phyloP scores from a whole-genome alignment of 805 yeast genomes.

The Starmerella cellae region DNA sequence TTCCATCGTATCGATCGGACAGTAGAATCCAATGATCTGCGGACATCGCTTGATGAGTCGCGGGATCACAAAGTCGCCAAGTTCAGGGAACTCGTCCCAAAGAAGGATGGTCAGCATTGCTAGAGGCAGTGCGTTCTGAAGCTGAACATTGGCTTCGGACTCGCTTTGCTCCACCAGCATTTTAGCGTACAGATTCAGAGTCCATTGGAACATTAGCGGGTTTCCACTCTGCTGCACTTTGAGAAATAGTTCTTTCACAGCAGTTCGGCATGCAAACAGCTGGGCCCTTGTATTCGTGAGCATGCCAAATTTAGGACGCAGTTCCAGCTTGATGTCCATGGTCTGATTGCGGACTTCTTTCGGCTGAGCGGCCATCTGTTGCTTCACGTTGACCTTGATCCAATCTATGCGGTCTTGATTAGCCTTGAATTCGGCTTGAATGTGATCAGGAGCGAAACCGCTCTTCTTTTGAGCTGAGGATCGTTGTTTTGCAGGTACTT shows the following conservation, averaged over 20 bases:
- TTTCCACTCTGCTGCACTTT: conserved; percentile 33
- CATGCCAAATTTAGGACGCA: conserved; percentile 87
- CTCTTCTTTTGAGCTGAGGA: too few species aligned
- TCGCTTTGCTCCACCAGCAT: conserved; percentile 84
- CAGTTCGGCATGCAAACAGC: conserved; percentile 33
- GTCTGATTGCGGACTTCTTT: conserved; percentile 39
- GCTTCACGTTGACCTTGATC: conserved; percentile 49
- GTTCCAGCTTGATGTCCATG: conserved; percentile 51
- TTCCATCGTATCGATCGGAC: conserved; percentile 62
- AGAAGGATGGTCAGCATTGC: conserved; percentile 50
- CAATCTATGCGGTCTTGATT: conserved; percentile 28
- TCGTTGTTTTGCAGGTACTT: too few species aligned
- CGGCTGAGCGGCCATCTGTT: conserved; percentile 40
- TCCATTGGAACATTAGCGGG: conserved; percentile 52
- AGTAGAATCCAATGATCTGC: conserved; percentile 65
- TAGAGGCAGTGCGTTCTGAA: conserved; percentile 66
- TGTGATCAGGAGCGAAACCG: conserved; percentile 6
- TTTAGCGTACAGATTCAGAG: conserved; percentile 71
- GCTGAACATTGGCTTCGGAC: conserved; percentile 71
- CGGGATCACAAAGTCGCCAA: conserved; percentile 51
- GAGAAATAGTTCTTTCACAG: conserved; percentile 38
- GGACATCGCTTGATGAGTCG: conserved; percentile 89
- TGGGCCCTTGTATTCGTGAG: conserved; percentile 60
- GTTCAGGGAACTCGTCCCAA: conserved; percentile 38
- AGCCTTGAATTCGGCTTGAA: conserved; percentile 21